Evolutionary conservation across 768 basidiomycete genomes (phyloP).

Genomic region (Psilocybe sp.): DNA sequence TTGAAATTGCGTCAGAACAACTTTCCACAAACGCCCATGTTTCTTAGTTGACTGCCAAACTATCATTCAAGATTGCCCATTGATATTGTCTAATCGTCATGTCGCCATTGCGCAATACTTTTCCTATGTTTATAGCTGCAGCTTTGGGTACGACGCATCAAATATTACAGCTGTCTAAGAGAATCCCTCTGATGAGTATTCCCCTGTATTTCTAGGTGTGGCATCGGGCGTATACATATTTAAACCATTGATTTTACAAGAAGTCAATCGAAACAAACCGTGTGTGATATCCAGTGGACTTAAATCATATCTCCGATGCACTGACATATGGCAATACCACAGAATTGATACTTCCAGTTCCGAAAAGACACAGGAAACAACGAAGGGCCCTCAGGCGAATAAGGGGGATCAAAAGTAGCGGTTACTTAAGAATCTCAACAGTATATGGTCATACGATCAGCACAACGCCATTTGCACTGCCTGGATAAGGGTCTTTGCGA

Average conservation of each 20-base stretch:
- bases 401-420: no score
- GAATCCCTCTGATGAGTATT: neutral
- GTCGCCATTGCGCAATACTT: constrained; percentile 36
- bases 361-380: no score
- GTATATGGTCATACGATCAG: no score
- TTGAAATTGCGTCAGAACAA: neutral
- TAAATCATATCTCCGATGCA: constrained; percentile 2
- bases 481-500: no score
- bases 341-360: constrained; percentile 2
- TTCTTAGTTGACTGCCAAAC: neutral
- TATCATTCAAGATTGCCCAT: constrained; percentile 7
- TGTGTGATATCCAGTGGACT: constrained; percentile 13
- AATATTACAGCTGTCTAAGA: neutral
- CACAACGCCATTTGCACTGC: no score
- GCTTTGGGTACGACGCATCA: constrained; percentile 43
- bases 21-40: neutral
- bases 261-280: constrained; percentile 11
- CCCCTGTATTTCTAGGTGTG: constrained; percentile 39
- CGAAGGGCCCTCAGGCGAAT: no score
- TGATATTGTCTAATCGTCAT: constrained; percentile 7
- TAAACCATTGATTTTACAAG: constrained; percentile 41
- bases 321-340: constrained; percentile 12
- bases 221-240: constrained; percentile 68
- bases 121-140: constrained; percentile 55
- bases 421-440: no score